Percentiles rank a stretch among this genome's conserved stretches.
These are phyloP conservation scores for Aphanomyces cochlioides DNA, from an alignment of 352 stramenopile species.

Conservation along the genomic window DNA sequence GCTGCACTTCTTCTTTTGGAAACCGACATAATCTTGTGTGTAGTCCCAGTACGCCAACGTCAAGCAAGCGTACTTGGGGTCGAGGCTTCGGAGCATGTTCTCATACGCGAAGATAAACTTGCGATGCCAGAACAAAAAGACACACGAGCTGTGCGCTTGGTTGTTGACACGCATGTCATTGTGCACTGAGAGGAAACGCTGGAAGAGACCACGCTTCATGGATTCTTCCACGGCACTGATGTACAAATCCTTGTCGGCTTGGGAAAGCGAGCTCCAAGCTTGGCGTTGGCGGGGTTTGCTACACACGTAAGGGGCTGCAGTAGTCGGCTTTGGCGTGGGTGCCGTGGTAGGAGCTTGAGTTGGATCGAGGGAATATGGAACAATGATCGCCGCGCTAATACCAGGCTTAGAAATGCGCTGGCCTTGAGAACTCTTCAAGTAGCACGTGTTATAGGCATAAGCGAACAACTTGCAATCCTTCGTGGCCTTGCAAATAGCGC, in stretches of 20 bases:
- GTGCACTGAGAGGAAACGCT: conserved; percentile 84
- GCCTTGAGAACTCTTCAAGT: conserved; percentile 28
- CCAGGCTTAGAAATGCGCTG: background rate
- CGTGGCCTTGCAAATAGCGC: conserved; percentile 12
- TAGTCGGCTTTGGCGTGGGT: background rate
- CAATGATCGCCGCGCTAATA: background rate
- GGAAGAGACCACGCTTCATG: conserved; percentile 82
- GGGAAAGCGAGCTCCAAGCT: background rate
- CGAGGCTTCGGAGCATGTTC: conserved; percentile 80
- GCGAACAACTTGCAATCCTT: conserved; percentile 14
- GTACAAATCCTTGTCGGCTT: conserved; percentile 49
- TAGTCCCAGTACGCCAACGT: conserved; percentile 88
- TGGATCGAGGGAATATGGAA: background rate
- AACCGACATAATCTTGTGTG: conserved; percentile 46
- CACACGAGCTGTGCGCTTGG: background rate
- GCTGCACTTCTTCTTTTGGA: conserved; percentile 22
- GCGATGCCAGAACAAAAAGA: conserved; percentile 88
- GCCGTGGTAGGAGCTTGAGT: background rate
- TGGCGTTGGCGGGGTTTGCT: background rate
- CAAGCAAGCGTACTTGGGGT: conserved; percentile 73
- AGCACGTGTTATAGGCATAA: conserved; percentile 24
- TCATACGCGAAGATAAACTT: conserved; percentile 77
- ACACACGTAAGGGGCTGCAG: background rate
- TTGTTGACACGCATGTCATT: conserved; percentile 54
- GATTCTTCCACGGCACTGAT: conserved; percentile 59